Base-by-base conservation (phyloP, 495 filamentous ascomycete genomes). In the Lasiosphaeris hirsuta region DNA sequence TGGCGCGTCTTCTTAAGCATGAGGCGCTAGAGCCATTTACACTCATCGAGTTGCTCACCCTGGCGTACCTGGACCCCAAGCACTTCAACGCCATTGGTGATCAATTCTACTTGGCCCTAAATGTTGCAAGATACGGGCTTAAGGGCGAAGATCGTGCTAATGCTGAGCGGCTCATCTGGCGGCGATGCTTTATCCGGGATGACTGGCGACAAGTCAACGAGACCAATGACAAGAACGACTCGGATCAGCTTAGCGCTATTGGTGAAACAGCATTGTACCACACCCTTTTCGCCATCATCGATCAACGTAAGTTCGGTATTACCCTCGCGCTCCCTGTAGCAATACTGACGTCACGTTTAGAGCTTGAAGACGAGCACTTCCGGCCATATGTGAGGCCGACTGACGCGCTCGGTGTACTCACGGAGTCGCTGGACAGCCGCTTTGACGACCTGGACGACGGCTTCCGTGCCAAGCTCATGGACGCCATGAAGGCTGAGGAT, bases 21-120 rank as follows among this genome's bases (percentile, higher is more conserved):
- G 80, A 87, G 55, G 83, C 84, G 9, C 74, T 97, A 52, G 78
- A 83, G 38, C 72, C 82, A 2, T 79, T 86, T 15, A 77, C 82
- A 40, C 75, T 97, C 13, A 83, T 95, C 37, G 92, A 98, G 72
- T 65, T 93, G 8, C 80, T 98, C 40, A 96, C 91, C 0, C 73
- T 97, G 30, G 84, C 90, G 23, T 75, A 82, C 8, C 62, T 71
- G 51, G 76, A 46, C 63, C 62, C 60, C 7, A 73, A 75, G 33
- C 74, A 74, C 13, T 62, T 52, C 43, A 63, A 73, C 23, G 60
- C 64, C 3, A 72, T 76, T 19, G 66, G 68, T 17, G 70, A 78
- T 52, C 80, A 87, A 60, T 96, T 92, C 65, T 87, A 83, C 65
- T 69, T 86, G 30, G 90, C 92, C 40, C 74, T 96, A 45, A 78